A percentile compares a stretch with the other conserved stretches of the same genome.
Conservation (phyloP, 192 early-diverging fungal genomes). For the Lobosporangium transversale region DNA sequence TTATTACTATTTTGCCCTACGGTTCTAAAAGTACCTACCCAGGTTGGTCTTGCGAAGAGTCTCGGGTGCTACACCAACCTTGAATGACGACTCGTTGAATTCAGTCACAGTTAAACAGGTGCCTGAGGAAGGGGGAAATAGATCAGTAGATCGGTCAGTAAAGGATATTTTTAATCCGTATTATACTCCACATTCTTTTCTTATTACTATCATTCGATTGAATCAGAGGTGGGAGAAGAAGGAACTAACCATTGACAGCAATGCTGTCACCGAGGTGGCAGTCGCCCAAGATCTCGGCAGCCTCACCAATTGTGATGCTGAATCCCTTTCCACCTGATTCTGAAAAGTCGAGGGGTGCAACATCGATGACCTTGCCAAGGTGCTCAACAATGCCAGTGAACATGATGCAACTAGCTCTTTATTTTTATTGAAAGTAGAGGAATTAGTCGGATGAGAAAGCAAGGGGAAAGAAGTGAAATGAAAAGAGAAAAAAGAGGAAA, state of each 20-base stretch:
- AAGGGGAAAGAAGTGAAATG: neutral
- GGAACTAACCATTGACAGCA: slow-evolving; percentile 77
- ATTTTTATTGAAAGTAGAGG: neutral
- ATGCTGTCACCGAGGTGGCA: slow-evolving; percentile 95
- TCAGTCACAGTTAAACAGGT: slow-evolving; percentile 97
- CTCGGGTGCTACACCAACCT: slow-evolving; percentile 93
- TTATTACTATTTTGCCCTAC: neutral
- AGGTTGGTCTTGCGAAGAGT: slow-evolving; percentile 93
- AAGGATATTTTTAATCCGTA: neutral
- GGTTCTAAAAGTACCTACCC: slow-evolving; percentile 56
- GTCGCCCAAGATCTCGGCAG: slow-evolving; percentile 78
- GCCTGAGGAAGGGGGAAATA: slow-evolving; percentile 66
- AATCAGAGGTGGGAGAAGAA: neutral
- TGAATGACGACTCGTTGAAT: slow-evolving; percentile 83
- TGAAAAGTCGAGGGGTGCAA: slow-evolving; percentile 76
- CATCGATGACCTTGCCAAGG: slow-evolving; percentile 79
- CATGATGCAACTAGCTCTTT: slow-evolving; percentile 60
- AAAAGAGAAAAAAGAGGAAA: too few relatives aligned
- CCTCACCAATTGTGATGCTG: slow-evolving; percentile 82
- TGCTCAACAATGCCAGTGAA: slow-evolving; percentile 98
- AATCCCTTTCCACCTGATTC: slow-evolving; percentile 88
- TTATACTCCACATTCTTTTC: neutral
- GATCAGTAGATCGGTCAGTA: slow-evolving; percentile 3
- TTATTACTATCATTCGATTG: neutral
- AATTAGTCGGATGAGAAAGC: neutral